These are phyloP conservation scores for Henckelia pumila DNA, from an alignment of 257 asterid genomes.

Conservation along the genomic window DNA sequence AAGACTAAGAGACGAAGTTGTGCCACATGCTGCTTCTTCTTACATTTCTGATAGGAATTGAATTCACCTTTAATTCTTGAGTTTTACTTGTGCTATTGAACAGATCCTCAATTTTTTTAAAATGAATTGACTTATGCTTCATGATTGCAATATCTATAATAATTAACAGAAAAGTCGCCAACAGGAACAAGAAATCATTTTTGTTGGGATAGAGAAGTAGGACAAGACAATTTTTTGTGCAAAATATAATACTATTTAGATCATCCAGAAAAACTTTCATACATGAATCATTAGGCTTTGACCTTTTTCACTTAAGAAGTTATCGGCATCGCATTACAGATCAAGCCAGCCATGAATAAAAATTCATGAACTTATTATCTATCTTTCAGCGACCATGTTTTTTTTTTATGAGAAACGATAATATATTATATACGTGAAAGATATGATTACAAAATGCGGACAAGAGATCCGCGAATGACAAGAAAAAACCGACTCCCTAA, in stretches of 20 bases:
- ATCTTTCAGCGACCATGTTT: not conserved
- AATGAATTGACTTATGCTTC: not conserved
- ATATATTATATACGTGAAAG: too few relatives aligned
- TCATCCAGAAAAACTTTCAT: not conserved
- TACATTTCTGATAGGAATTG: conserved; percentile 53
- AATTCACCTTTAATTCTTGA: conserved; percentile 8
- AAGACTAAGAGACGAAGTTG: conserved; percentile 64
- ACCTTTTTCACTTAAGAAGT: not conserved
- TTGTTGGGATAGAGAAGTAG: not conserved
- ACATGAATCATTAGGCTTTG: not conserved
- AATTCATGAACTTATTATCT: too few relatives aligned
- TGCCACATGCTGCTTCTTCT: conserved; percentile 61
- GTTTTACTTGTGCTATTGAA: not conserved
- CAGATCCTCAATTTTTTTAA: not conserved
- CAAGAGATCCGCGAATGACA: too few relatives aligned
- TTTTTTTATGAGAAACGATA: too few relatives aligned
- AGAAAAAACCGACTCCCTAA: too few relatives aligned
- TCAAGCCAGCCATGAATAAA: not conserved
- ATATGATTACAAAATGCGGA: too few relatives aligned
- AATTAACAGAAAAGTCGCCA: too few relatives aligned
- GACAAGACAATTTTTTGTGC: not conserved
- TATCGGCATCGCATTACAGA: not conserved
- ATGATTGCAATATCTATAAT: not conserved
- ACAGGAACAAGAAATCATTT: not conserved
- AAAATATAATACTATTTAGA: not conserved